Evolutionary conservation across 2,329 filamentous ascomycete species (phyloP).

Genomic region (Cercospora zeae-maydis): DNA sequence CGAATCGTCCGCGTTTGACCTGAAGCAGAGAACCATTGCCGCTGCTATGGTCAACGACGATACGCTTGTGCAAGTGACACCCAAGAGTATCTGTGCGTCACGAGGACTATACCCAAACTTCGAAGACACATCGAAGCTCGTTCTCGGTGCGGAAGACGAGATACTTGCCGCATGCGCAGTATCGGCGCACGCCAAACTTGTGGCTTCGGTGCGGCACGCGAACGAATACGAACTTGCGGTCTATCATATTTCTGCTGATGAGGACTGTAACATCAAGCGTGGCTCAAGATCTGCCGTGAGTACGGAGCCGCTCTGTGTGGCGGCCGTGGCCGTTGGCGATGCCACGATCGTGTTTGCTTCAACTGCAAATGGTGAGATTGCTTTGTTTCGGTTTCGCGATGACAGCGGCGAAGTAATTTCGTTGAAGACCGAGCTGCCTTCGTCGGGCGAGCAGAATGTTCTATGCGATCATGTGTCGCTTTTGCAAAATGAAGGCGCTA

Average conservation of each 20-base stretch:
- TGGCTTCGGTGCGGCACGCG: conserved; percentile 20
- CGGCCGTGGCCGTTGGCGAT: conserved; percentile 9
- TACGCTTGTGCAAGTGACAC: conserved; percentile 33
- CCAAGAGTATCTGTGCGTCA: conserved; percentile 23
- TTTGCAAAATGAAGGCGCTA: conserved; percentile 8
- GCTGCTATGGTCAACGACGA: conserved; percentile 22
- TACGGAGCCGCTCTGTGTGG: conserved; percentile 19
- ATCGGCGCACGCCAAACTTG: conserved; percentile 9
- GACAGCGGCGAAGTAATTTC: not conserved
- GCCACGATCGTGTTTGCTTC: conserved; percentile 15
- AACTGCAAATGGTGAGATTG: conserved; percentile 16
- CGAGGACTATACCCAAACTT: conserved; percentile 27
- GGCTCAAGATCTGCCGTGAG: not conserved
- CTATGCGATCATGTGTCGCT: conserved; percentile 30
- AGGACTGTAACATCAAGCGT: conserved; percentile 4
- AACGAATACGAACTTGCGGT: conserved; percentile 12
- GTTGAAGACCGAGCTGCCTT: conserved; percentile 6
- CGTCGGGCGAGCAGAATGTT: not conserved
- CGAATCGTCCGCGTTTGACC: conserved; percentile 26
- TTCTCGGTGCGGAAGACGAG: conserved; percentile 6
- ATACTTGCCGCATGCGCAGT: conserved; percentile 30
- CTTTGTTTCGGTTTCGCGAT: conserved; percentile 10
- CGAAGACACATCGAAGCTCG: conserved; percentile 26
- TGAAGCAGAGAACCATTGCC: conserved; percentile 27
- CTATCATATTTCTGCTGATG: conserved; percentile 13